phyloP scores from a whole-genome alignment of 2,329 filamentous ascomycete genomes.

The Microcyclospora pomicola region DNA sequence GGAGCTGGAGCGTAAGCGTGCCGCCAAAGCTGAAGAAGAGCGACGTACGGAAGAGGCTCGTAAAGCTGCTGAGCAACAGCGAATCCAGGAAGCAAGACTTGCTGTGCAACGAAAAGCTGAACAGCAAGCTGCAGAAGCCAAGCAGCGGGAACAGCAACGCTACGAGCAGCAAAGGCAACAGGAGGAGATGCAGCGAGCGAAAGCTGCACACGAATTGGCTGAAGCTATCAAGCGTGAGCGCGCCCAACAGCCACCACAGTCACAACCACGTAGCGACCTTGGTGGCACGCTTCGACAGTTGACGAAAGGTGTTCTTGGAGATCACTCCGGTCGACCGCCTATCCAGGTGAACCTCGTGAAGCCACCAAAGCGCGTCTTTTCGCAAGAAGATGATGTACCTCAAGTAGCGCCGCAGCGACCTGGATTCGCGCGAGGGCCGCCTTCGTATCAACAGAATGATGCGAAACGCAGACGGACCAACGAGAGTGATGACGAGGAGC shows the following conservation, averaged over 20 bases:
- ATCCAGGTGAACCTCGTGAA: conserved; percentile 55
- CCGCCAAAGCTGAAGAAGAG: conserved; percentile 52
- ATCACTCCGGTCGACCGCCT: conserved; percentile 43
- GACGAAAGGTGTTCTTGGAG: conserved; percentile 48
- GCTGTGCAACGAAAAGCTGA: conserved; percentile 26
- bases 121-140: conserved; percentile 35
- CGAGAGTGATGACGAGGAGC: conserved; percentile 50
- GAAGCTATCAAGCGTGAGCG: conserved; percentile 24
- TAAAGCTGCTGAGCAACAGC: conserved; percentile 26
- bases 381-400: conserved; percentile 48
- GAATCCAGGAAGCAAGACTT: conserved; percentile 22
- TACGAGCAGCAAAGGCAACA: conserved; percentile 17
- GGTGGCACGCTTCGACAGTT: conserved; percentile 41
- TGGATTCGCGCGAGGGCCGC: conserved; percentile 40
- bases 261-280: conserved; percentile 34
- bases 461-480: conserved; percentile 68
- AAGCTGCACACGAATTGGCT: conserved; percentile 21
- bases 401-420: conserved; percentile 42
- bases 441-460: conserved; percentile 49
- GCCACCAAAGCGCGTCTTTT: conserved; percentile 56
- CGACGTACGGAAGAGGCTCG: conserved; percentile 24
- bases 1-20: conserved; percentile 65
- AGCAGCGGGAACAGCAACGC: conserved; percentile 26
- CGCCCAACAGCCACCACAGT: conserved; percentile 15
- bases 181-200: conserved; percentile 17